Evolutionary conservation across 257 asterid genomes (phyloP).

Genomic region (Primulina tabacum): DNA sequence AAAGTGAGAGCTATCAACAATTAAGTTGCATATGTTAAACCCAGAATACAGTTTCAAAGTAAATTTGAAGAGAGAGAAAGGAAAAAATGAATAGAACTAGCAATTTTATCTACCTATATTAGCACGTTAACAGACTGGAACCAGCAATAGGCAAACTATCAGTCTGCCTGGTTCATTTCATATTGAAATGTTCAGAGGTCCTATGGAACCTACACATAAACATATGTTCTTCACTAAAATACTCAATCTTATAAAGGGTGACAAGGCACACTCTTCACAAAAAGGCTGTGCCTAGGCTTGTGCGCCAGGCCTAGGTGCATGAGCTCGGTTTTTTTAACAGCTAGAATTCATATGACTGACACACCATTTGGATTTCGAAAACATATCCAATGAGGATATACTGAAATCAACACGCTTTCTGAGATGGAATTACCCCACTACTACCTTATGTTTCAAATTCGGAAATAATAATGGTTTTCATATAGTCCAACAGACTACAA

Average conservation of each 20-base stretch:
- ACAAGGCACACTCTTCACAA: not conserved
- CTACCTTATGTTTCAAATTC: not conserved
- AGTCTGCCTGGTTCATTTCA: not conserved
- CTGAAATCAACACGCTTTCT: not conserved
- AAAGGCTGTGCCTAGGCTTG: not conserved
- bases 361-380: conserved; percentile 13
- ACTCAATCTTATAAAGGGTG: not conserved
- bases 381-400: not conserved
- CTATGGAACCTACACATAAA: not conserved
- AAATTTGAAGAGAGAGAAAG: not conserved
- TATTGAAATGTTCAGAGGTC: not conserved
- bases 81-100: not conserved
- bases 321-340: not conserved
- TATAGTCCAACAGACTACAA: not conserved
- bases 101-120: not conserved
- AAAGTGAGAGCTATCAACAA: conserved; percentile 23
- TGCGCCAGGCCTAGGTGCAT: not conserved
- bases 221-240: not conserved
- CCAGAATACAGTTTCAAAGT: not conserved
- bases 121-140: conserved; percentile 2
- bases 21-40: conserved; percentile 11
- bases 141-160: conserved; percentile 7
- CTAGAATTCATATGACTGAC: not conserved
- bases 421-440: not conserved
- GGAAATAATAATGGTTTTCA: conserved; percentile 8